Percentiles rank a stretch among this genome's conserved stretches.
phyloP scores from a whole-genome alignment of 306 rosid genomes.

The Neltuma alba region DNA sequence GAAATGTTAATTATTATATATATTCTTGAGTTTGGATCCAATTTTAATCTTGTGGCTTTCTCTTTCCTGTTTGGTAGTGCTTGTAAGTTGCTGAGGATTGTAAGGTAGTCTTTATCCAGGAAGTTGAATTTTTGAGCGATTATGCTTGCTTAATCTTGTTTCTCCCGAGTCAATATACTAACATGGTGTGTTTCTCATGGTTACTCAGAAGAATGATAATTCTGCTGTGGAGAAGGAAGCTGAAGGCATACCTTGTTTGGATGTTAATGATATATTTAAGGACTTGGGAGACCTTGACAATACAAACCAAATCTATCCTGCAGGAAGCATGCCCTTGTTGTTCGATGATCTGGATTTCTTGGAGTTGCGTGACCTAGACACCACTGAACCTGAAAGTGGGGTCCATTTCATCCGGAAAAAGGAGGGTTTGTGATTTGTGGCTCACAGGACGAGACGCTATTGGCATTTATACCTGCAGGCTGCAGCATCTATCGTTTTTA shows the following conservation, averaged over 20 bases:
- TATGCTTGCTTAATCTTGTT: neutral
- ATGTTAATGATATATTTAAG: conserved; percentile 33
- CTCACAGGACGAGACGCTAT: conserved; percentile 1
- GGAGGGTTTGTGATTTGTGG: neutral
- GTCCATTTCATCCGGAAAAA: conserved; percentile 14
- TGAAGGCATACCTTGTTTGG: conserved; percentile 4
- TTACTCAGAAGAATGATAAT: conserved; percentile 34
- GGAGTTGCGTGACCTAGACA: conserved; percentile 65
- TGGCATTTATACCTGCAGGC: neutral
- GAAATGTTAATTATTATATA: neutral
- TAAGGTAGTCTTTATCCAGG: conserved; percentile 3
- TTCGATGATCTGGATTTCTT: conserved; percentile 32
- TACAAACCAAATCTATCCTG: conserved; percentile 31
- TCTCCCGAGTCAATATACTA: conserved; percentile 1
- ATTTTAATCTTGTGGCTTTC: neutral
- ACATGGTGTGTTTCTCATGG: conserved; percentile 3
- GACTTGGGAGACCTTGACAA: conserved; percentile 45
- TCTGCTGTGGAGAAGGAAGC: conserved; percentile 14
- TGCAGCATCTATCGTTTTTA: neutral
- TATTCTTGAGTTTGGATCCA: neutral
- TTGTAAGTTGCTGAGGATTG: conserved; percentile 4
- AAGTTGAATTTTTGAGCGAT: conserved; percentile 4
- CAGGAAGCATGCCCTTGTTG: neutral
- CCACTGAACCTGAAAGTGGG: conserved; percentile 36
- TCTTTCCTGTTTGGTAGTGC: neutral